Evolutionary conservation across 352 stramenopile genomes (phyloP), one percentile per base, ranked within the genome.

Genomic region (Phytophthora multivora): DNA sequence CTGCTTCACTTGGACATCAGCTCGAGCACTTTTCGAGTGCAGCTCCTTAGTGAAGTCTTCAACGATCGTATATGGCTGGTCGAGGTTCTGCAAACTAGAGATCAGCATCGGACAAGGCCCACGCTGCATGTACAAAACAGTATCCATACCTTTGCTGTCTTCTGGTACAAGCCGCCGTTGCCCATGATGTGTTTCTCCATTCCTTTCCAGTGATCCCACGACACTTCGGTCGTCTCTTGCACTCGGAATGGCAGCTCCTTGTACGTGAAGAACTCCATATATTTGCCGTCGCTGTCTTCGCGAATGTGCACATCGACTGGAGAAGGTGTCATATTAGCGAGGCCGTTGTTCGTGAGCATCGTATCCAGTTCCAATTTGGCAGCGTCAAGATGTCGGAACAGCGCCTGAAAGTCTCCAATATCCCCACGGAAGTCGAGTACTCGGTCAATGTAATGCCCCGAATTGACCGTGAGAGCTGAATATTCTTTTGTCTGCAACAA

Each of bases 21-120:
- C 75, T 30, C 66, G 65, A 28, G 63, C 83, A 55, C 57, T 75
- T 59, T 84, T 84, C 1, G 63, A 77, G 15, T 66, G 59, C 11
- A 87, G 45, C 59, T 90, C 80, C 25, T 88, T 51, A 21, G 76
- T 72, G 58, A 84, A 83, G 49, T 78, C 68, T 38, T 88, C 78
- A 23, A 87, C 48, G 30, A 87, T 68, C 10, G 75, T 88, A 56
- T 83, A 75, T 18, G 83, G 70, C 16, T 73, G 73, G 35, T 69
- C 55, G 3, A 71, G 42, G 23, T 54, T 19, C 50, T 71, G 13
- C 16, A 19, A 19, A 4, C 13, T 19, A 51, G 2, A 4, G 0
- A 33, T 33, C 19, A 40, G 35, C 4, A n/a, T n/a, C n/a, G n/a
- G n/a, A n/a, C n/a, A n/a, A n/a, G n/a, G n/a, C n/a, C n/a, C n/a